Evolutionary conservation across 139 green algal species (phyloP).

Genomic region (Chlamydomonas sp.): DNA sequence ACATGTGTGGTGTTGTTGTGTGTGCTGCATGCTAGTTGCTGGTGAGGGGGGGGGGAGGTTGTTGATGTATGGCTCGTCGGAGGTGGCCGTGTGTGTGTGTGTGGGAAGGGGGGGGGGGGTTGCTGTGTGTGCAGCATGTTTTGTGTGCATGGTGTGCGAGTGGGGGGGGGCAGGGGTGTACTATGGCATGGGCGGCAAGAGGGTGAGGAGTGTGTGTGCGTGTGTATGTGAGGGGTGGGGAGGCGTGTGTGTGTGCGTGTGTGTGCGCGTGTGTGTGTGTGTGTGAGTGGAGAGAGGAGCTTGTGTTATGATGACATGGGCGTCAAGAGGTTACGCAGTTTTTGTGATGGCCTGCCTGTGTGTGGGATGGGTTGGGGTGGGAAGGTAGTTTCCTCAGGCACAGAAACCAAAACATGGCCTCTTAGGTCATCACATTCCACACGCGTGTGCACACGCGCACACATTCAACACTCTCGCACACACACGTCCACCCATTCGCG

Average conservation of each 20-base stretch:
- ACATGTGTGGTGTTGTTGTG: constrained; percentile 10
- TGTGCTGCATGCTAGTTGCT: background rate
- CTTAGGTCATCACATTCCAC: background rate
- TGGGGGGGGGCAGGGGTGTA: background rate
- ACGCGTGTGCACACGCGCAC: background rate
- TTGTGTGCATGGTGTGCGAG: constrained; percentile 3
- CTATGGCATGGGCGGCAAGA: background rate
- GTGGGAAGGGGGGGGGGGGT: constrained; percentile 1
- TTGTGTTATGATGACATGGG: background rate
- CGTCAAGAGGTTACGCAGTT: background rate
- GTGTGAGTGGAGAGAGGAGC: background rate
- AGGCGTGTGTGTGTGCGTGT: background rate
- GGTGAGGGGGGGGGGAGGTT: background rate
- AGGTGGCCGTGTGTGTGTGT: constrained; percentile 9
- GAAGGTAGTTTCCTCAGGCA: too few relatives aligned
- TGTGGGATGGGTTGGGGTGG: too few relatives aligned
- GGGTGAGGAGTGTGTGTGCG: background rate
- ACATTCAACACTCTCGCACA: background rate
- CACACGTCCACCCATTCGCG: background rate
- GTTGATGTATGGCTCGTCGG: background rate
- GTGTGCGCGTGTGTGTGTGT: background rate
- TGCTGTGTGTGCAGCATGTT: constrained; percentile 11
- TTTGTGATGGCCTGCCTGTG: background rate
- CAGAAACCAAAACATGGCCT: too few relatives aligned
- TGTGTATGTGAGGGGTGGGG: background rate